phyloP scores from a whole-genome alignment of 495 filamentous ascomycete species.

The Cercophora newfieldiana region DNA sequence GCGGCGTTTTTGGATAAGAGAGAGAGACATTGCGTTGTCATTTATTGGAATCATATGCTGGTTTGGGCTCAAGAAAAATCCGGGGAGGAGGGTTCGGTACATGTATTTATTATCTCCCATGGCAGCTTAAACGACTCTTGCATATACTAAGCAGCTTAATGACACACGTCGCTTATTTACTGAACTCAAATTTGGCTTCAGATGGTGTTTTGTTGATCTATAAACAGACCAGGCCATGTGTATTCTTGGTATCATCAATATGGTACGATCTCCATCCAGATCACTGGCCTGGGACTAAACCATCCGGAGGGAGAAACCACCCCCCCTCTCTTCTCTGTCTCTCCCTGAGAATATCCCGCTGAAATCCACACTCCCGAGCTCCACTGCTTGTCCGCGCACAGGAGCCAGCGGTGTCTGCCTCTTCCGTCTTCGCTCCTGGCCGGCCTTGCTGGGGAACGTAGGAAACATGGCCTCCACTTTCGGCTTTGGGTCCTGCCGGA shows the following conservation, averaged over 20 bases:
- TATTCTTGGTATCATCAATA: not conserved
- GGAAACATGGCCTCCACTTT: slow-evolving; percentile 87
- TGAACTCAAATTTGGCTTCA: not conserved
- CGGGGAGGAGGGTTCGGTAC: slow-evolving; percentile 1
- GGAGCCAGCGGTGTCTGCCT: slow-evolving; percentile 85
- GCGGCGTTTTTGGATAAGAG: slow-evolving; percentile 2
- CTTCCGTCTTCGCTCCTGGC: slow-evolving; percentile 78
- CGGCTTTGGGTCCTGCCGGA: slow-evolving; percentile 82
- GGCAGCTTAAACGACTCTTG: slow-evolving; percentile 21
- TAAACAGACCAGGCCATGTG: no score
- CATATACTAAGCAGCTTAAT: slow-evolving; percentile 35
- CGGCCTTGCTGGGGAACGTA: slow-evolving; percentile 91
- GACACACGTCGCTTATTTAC: slow-evolving; percentile 16
- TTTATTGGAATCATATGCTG: not conserved
- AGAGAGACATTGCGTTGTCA: not conserved
- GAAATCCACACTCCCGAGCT: slow-evolving; percentile 70
- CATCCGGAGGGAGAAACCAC: slow-evolving; percentile 78
- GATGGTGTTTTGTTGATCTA: no score
- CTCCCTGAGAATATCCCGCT: slow-evolving; percentile 74
- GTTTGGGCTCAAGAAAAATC: slow-evolving; percentile 5
- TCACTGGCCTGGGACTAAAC: slow-evolving; percentile 35
- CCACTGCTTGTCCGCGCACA: slow-evolving; percentile 64
- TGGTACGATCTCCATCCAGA: no score
- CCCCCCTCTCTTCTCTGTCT: slow-evolving; percentile 73
- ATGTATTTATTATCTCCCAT: slow-evolving; percentile 19